phyloP scores from a whole-genome alignment of 176 grass and related monocot genomes.

The Oryza brachyantha region DNA sequence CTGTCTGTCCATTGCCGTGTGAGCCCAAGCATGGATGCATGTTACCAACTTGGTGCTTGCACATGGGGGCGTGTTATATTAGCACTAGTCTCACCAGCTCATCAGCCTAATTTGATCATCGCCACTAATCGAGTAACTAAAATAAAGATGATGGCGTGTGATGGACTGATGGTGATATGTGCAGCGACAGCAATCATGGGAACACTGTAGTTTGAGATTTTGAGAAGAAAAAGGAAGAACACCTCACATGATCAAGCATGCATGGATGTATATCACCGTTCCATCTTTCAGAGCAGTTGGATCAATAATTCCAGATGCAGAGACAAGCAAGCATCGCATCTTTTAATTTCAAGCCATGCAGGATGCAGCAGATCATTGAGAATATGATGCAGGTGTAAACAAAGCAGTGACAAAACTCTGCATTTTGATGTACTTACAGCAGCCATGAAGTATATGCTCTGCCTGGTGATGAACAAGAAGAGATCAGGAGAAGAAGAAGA shows the following conservation, averaged over 20 bases:
- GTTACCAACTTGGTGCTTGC: constrained; percentile 13
- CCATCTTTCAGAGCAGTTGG: neutral
- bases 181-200: neutral
- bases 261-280: neutral
- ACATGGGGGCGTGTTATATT: neutral
- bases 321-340: neutral
- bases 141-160: neutral
- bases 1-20: neutral
- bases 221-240: neutral
- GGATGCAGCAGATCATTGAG: neutral
- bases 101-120: neutral
- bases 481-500: neutral
- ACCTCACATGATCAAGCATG: neutral
- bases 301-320: neutral
- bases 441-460: constrained; percentile 4
- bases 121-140: neutral
- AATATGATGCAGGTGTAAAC: neutral
- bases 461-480: neutral
- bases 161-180: neutral
- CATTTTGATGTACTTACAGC: constrained; percentile 20
- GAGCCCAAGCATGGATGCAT: neutral
- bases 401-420: neutral
- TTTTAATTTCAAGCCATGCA: too few relatives aligned
- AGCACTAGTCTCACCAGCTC: neutral
- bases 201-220: neutral